Percentiles rank a stretch among this genome's conserved stretches.
Evolutionary conservation across 371 early-diverging fungal species (phyloP).

Genomic region (Racocetra persica): DNA sequence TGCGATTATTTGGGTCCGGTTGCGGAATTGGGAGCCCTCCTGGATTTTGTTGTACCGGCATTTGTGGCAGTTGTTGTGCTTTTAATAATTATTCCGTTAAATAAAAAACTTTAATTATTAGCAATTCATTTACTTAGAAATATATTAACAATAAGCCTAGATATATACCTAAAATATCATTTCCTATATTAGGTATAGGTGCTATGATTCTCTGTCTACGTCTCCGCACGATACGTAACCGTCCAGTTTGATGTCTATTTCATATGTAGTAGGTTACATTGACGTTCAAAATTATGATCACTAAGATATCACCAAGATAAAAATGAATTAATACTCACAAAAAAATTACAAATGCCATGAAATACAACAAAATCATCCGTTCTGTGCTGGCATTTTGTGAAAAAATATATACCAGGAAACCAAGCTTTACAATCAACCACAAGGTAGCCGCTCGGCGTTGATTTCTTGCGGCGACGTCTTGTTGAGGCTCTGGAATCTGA

Average conservation of each 20-base stretch:
- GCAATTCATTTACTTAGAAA: no score
- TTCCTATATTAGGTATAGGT: not conserved
- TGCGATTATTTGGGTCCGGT: not conserved
- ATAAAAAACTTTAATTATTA: no score
- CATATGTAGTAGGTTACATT: not conserved
- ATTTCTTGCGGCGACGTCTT: slow-evolving; percentile 49
- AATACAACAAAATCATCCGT: slow-evolving; percentile 50
- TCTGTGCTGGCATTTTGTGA: slow-evolving; percentile 53
- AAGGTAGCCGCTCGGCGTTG: slow-evolving; percentile 49
- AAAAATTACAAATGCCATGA: slow-evolving; percentile 51
- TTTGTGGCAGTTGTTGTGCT: slow-evolving; percentile 27
- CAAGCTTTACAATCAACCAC: slow-evolving; percentile 51
- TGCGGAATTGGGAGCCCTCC: not conserved
- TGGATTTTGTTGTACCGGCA: not conserved
- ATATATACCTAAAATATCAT: slow-evolving; percentile 26
- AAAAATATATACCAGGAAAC: slow-evolving; percentile 53
- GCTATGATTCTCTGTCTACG: slow-evolving; percentile 36
- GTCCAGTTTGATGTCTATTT: slow-evolving; percentile 52
- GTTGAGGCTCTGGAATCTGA: slow-evolving; percentile 10
- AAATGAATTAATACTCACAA: slow-evolving; percentile 45
- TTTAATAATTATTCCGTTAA: not conserved
- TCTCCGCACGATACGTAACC: slow-evolving; percentile 52
- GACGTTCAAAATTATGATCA: not conserved
- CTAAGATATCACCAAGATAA: not conserved
- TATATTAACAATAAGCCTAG: not conserved